Evolutionary conservation across 1,139 yeast species (phyloP).

Genomic region (Ashbya aceris): DNA sequence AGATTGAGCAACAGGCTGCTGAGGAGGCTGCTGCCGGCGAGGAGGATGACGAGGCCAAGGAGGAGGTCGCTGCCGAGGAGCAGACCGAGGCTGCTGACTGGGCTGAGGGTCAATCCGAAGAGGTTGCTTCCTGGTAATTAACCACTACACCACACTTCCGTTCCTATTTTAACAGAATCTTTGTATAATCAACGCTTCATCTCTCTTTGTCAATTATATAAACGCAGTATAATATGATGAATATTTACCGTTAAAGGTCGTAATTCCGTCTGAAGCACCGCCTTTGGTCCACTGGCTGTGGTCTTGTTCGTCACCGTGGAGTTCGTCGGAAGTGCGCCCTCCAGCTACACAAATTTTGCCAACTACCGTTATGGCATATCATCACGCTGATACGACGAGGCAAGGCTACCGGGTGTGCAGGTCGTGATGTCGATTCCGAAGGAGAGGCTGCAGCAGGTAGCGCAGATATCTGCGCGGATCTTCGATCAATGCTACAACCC

Average conservation of each 20-base stretch:
- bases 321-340: too few relatives aligned
- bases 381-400: not conserved
- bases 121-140: conserved; percentile 34
- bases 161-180: conserved; percentile 3
- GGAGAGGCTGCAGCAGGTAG: conserved; percentile 44
- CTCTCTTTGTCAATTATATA: conserved; percentile 9
- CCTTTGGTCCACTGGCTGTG: not conserved
- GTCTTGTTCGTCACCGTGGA: not conserved
- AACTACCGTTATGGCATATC: not conserved
- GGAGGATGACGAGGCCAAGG: conserved; percentile 50
- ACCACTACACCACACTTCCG: not conserved
- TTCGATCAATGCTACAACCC: conserved; percentile 69
- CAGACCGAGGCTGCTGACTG: conserved; percentile 61
- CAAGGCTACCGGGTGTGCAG: not conserved
- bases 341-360: too few relatives aligned
- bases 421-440: conserved; percentile 27
- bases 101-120: conserved; percentile 59
- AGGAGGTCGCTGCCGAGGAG: conserved; percentile 60
- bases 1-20: conserved; percentile 78
- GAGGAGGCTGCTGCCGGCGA: conserved; percentile 51
- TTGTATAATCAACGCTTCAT: conserved; percentile 6
- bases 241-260: conserved; percentile 2
- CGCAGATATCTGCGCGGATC: conserved; percentile 49
- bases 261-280: too few relatives aligned
- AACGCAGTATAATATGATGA: conserved; percentile 9